A percentile compares a stretch with the other conserved stretches of the same genome.
phyloP scores from a whole-genome alignment of 305 asterid species.

The Vinca major region DNA sequence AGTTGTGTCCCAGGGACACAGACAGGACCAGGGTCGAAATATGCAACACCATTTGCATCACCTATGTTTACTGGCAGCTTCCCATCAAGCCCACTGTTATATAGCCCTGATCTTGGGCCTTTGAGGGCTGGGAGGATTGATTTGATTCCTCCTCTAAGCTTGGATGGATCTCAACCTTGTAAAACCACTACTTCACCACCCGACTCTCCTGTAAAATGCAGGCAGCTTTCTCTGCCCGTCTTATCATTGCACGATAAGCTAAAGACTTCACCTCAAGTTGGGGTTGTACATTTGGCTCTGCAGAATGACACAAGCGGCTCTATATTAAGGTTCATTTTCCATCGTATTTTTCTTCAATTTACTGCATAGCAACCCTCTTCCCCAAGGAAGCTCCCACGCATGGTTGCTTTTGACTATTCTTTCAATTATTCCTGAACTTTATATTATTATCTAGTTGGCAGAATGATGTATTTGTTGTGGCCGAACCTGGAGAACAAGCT shows the following conservation, averaged over 20 bases:
- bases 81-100: conserved; percentile 79
- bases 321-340: conserved; percentile 56
- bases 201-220: conserved; percentile 70
- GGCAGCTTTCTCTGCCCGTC: conserved; percentile 58
- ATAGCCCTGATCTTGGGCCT: conserved; percentile 82
- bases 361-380: not conserved
- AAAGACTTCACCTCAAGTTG: conserved; percentile 87
- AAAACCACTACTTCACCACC: conserved; percentile 66
- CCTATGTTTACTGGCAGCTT: conserved; percentile 99
- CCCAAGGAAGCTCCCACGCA: not conserved
- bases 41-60: conserved; percentile 73
- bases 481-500: conserved; percentile 99
- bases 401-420: not conserved
- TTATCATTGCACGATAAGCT: conserved; percentile 71
- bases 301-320: conserved; percentile 90
- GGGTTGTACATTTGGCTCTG: conserved; percentile 82
- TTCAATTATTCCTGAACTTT: conserved; percentile 13
- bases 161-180: conserved; percentile 76
- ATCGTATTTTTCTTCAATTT: not conserved
- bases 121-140: conserved; percentile 69
- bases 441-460: conserved; percentile 61
- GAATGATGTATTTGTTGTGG: conserved; percentile 98
- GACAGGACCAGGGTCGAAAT: conserved; percentile 53
- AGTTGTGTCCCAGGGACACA: conserved; percentile 49
- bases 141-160: conserved; percentile 84